Evolutionary conservation across 768 basidiomycete species (phyloP).

Genomic region (Tricholoma saponaceum): DNA sequence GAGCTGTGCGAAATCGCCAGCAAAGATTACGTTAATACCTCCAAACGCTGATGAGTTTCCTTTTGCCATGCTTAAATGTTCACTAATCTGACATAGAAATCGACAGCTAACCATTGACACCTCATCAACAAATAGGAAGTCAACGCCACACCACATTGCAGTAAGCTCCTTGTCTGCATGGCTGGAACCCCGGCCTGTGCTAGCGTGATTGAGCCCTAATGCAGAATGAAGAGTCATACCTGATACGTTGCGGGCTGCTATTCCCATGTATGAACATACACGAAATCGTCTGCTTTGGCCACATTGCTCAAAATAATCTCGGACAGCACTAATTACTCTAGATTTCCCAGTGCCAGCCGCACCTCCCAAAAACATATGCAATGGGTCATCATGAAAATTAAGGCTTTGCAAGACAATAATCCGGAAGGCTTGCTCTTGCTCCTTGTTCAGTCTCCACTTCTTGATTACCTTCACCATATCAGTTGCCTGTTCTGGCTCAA

Average conservation of each 20-base stretch:
- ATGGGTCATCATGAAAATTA: background rate
- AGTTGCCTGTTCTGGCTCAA: background rate
- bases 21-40: background rate
- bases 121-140: too few species aligned
- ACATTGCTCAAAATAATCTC: background rate
- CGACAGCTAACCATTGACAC: too few species aligned
- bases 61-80: background rate
- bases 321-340: background rate
- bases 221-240: background rate
- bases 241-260: background rate
- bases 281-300: background rate
- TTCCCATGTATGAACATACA: background rate
- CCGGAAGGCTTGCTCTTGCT: background rate
- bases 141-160: conserved; percentile 2
- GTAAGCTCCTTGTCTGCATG: background rate
- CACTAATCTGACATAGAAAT: too few species aligned
- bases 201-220: background rate
- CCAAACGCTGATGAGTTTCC: background rate
- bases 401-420: background rate
- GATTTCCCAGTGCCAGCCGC: conserved; percentile 40
- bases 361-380: background rate
- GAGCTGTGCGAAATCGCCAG: background rate
- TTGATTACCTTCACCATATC: background rate
- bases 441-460: background rate
- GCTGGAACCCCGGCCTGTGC: background rate